These are phyloP conservation scores for Podospora conica DNA, from an alignment of 495 filamentous ascomycete species.

Conservation along the genomic window DNA sequence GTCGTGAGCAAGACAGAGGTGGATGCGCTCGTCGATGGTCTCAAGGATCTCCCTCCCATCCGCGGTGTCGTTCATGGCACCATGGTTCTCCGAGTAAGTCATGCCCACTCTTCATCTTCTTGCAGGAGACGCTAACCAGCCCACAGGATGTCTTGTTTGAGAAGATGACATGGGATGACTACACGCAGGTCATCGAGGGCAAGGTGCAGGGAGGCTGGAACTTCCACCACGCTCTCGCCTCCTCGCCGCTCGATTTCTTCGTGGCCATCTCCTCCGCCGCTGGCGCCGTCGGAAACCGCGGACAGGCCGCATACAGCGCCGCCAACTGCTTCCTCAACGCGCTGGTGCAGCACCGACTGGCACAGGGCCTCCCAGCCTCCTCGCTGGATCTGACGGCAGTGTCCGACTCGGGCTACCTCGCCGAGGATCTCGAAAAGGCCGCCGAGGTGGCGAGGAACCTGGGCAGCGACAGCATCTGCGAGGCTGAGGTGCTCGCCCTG, in stretches of 20 bases:
- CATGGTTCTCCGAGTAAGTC: conserved; percentile 51
- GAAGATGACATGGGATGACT: conserved; percentile 50
- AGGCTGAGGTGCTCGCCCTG: conserved; percentile 45
- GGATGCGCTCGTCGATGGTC: conserved; percentile 30
- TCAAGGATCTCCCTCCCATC: conserved; percentile 37
- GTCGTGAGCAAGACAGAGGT: conserved; percentile 37
- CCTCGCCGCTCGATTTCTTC: conserved; percentile 58
- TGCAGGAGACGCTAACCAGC: conserved; percentile 1
- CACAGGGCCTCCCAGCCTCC: conserved; percentile 41
- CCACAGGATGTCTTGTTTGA: conserved; percentile 48
- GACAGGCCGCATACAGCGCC: conserved; percentile 59
- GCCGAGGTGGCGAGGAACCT: conserved; percentile 44
- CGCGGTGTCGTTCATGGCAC: conserved; percentile 45
- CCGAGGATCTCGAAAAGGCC: conserved; percentile 39
- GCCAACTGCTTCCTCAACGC: conserved; percentile 58
- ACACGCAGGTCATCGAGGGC: conserved; percentile 41
- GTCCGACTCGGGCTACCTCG: conserved; percentile 51
- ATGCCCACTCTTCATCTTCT: conserved; percentile 12
- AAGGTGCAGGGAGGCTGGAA: conserved; percentile 54
- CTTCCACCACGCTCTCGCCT: conserved; percentile 48
- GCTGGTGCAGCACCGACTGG: conserved; percentile 42
- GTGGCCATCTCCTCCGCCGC: conserved; percentile 57
- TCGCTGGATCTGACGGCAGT: conserved; percentile 53
- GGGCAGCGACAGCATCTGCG: conserved; percentile 46
- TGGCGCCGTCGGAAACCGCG: conserved; percentile 52